Conservation (phyloP, 2,329 filamentous ascomycete genomes). For the Leptodontidium sp. region DNA sequence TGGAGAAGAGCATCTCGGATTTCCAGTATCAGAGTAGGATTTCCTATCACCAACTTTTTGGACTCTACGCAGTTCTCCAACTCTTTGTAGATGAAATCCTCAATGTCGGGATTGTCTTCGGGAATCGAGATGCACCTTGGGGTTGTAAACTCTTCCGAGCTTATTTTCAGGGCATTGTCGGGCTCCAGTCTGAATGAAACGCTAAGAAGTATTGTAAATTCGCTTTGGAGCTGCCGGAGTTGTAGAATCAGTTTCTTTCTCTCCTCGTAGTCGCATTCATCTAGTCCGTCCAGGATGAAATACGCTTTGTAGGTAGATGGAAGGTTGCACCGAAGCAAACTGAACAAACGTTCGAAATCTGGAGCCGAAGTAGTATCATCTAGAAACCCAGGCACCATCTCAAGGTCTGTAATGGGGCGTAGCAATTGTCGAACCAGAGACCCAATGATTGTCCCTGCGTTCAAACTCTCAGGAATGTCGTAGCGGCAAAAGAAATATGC, state of each 20-base stretch:
- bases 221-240: no score
- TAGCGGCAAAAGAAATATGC: slow-evolving; percentile 49
- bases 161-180: no score
- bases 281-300: slow-evolving; percentile 48
- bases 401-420: slow-evolving; percentile 15
- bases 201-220: no score
- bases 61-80: slow-evolving; percentile 39
- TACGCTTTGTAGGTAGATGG: slow-evolving; percentile 40
- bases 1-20: slow-evolving; percentile 23
- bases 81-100: slow-evolving; percentile 43
- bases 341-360: slow-evolving; percentile 37
- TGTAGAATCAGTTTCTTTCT: slow-evolving; percentile 6
- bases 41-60: slow-evolving; percentile 36
- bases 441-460: slow-evolving; percentile 45
- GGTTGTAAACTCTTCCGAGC: not conserved
- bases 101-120: slow-evolving; percentile 41
- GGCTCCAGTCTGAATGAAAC: no score
- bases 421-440: slow-evolving; percentile 51
- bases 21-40: slow-evolving; percentile 41
- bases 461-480: slow-evolving; percentile 45
- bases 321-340: slow-evolving; percentile 38
- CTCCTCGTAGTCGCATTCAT: slow-evolving; percentile 43
- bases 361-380: no score
- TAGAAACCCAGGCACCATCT: no score
- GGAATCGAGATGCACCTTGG: slow-evolving; percentile 36